These are phyloP conservation scores for Mycena latifolia DNA, from an alignment of 768 basidiomycete genomes.

Conservation along the genomic window DNA sequence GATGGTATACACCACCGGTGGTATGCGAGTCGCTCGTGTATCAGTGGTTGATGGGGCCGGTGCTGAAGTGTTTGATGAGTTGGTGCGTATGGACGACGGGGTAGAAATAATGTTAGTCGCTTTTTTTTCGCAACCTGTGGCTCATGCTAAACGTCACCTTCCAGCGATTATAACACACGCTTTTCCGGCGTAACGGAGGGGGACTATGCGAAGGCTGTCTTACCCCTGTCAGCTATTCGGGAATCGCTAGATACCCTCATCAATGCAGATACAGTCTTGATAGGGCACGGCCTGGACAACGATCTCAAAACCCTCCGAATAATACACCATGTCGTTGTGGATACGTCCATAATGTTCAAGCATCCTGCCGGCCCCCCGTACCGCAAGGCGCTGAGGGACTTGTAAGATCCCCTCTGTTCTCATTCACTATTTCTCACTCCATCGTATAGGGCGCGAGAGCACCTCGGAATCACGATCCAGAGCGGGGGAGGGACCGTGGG, in stretches of 20 bases:
- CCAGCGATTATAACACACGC: conserved; percentile 91
- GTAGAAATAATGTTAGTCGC: conserved; percentile 78
- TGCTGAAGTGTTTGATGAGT: conserved; percentile 82
- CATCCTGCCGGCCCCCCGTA: conserved; percentile 82
- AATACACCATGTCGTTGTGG: conserved; percentile 86
- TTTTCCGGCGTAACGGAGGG: conserved; percentile 86
- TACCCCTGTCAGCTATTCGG: conserved; percentile 77
- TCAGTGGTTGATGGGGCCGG: conserved; percentile 89
- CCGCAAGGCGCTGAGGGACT: conserved; percentile 81
- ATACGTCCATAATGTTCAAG: conserved; percentile 90
- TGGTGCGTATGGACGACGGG: conserved; percentile 84
- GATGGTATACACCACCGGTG: conserved; percentile 96
- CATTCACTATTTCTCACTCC: conserved; percentile 34
- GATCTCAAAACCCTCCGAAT: conserved; percentile 93
- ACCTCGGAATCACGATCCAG: conserved; percentile 87
- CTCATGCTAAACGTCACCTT: conserved; percentile 19
- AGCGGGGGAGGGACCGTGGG: conserved; percentile 79
- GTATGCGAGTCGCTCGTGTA: conserved; percentile 90
- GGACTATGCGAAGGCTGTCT: conserved; percentile 67
- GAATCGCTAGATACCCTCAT: conserved; percentile 78
- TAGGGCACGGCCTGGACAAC: conserved; percentile 94
- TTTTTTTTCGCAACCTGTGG: conserved; percentile 1
- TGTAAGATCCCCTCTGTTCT: conserved; percentile 61
- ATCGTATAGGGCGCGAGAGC: conserved; percentile 78
- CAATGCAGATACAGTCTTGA: conserved; percentile 84